Conservation (phyloP, 2,329 filamentous ascomycete species). For the Cercospora sp. region DNA sequence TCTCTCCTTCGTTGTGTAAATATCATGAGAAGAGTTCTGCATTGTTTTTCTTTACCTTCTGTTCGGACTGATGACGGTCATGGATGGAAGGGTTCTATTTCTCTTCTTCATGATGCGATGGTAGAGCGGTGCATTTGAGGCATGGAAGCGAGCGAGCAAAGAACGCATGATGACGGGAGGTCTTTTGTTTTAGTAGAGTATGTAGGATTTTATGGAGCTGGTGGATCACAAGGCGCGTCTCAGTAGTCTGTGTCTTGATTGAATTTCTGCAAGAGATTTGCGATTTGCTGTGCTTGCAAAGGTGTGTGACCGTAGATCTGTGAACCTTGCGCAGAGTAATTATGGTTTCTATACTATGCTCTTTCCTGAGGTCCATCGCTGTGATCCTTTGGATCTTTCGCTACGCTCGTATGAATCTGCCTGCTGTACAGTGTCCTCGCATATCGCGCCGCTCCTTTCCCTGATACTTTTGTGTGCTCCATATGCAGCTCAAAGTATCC, state of each 20-base stretch:
- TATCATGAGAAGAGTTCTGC: not conserved
- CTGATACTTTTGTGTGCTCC: not conserved
- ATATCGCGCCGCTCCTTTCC: not conserved
- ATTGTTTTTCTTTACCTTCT: not conserved
- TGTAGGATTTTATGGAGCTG: not conserved
- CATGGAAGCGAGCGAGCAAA: not conserved
- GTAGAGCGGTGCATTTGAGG: not conserved
- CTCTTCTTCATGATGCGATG: not conserved
- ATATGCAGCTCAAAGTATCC: not conserved
- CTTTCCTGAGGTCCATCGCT: not conserved
- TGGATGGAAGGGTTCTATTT: not conserved
- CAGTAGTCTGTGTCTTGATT: not conserved
- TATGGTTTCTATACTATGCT: not conserved
- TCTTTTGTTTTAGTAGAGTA: not conserved
- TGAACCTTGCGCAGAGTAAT: not conserved
- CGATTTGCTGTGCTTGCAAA: not conserved
- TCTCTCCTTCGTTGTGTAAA: not conserved
- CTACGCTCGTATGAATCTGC: not conserved
- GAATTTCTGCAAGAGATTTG: not conserved
- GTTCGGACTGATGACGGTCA: not conserved
- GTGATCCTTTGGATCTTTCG: not conserved
- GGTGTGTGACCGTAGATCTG: not conserved
- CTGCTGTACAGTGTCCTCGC: not conserved
- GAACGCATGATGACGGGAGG: not conserved
- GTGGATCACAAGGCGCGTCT: not conserved